These are phyloP conservation scores for Penicillium brasilianum DNA, from an alignment of 2,329 filamentous ascomycete genomes.

Conservation along the genomic window DNA sequence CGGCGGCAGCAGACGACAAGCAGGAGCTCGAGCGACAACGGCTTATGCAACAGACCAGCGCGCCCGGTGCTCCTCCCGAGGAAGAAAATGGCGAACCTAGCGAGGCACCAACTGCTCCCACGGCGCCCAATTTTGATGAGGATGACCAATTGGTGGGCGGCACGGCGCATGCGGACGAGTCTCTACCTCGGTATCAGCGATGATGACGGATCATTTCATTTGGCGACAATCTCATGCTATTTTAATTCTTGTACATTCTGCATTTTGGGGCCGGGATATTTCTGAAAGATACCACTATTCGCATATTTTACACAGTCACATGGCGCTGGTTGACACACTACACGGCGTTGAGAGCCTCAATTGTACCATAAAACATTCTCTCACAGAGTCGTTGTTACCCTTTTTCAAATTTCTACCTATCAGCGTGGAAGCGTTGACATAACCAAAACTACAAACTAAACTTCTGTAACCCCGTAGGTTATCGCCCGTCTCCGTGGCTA, in stretches of 20 bases:
- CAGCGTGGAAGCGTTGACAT: constrained; percentile 2
- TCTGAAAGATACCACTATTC: constrained; percentile 42
- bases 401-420: constrained; percentile 4
- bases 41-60: constrained; percentile 68
- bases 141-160: constrained; percentile 54
- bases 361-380: constrained; percentile 27
- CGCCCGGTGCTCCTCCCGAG: constrained; percentile 51
- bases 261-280: constrained; percentile 32
- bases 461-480: not conserved
- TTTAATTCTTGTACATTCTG: constrained; percentile 11
- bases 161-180: constrained; percentile 44
- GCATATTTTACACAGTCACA: constrained; percentile 25
- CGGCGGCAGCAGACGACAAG: constrained; percentile 68
- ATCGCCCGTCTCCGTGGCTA: constrained; percentile 3
- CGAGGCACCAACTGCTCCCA: constrained; percentile 53
- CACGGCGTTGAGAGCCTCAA: constrained; percentile 23
- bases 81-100: constrained; percentile 25
- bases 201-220: constrained; percentile 27
- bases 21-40: constrained; percentile 73
- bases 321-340: constrained; percentile 14
- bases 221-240: not conserved
- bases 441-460: not conserved
- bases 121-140: constrained; percentile 62
- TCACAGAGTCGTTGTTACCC: not conserved
- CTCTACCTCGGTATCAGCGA: constrained; percentile 52